phyloP scores from a whole-genome alignment of 2,329 filamentous ascomycete species.

The Xylariaceae sp. region DNA sequence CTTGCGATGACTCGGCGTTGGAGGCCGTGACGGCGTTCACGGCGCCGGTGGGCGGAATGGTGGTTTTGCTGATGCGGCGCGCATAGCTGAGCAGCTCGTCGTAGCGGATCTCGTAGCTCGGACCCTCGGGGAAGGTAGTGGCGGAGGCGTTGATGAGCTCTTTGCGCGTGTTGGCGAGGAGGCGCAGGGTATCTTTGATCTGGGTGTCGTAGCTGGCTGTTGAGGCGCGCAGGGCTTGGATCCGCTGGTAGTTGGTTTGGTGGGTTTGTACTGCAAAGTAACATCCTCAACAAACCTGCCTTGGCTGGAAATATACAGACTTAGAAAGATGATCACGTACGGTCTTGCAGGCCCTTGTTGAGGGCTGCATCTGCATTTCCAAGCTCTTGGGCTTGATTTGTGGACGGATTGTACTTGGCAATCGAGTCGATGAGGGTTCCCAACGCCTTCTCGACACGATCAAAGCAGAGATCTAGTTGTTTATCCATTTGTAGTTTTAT shows the following conservation, averaged over 20 bases:
- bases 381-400: slow-evolving; percentile 62
- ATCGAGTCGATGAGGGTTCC: slow-evolving; percentile 71
- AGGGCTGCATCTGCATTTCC: slow-evolving; percentile 65
- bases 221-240: slow-evolving; percentile 62
- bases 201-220: slow-evolving; percentile 63
- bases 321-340: slow-evolving; percentile 37
- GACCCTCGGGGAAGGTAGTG: slow-evolving; percentile 48
- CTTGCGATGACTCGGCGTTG: slow-evolving; percentile 22
- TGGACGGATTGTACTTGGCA: slow-evolving; percentile 73
- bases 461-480: slow-evolving; percentile 56
- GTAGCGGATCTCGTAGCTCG: slow-evolving; percentile 57
- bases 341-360: slow-evolving; percentile 57
- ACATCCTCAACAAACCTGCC: background rate
- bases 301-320: background rate
- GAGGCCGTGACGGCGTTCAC: slow-evolving; percentile 37
- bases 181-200: slow-evolving; percentile 64
- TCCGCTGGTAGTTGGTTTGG: slow-evolving; percentile 66
- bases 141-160: slow-evolving; percentile 62
- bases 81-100: slow-evolving; percentile 72
- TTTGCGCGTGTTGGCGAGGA: slow-evolving; percentile 66
- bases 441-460: slow-evolving; percentile 62
- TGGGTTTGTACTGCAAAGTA: slow-evolving; percentile 57
- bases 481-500: slow-evolving; percentile 49
- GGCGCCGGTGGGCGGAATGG: slow-evolving; percentile 60
- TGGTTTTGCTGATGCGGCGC: slow-evolving; percentile 73